A percentile compares a stretch with the other conserved stretches of the same genome.
Evolutionary conservation across 2,329 filamentous ascomycete species (phyloP).

Genomic region (Colletotrichum musicola): DNA sequence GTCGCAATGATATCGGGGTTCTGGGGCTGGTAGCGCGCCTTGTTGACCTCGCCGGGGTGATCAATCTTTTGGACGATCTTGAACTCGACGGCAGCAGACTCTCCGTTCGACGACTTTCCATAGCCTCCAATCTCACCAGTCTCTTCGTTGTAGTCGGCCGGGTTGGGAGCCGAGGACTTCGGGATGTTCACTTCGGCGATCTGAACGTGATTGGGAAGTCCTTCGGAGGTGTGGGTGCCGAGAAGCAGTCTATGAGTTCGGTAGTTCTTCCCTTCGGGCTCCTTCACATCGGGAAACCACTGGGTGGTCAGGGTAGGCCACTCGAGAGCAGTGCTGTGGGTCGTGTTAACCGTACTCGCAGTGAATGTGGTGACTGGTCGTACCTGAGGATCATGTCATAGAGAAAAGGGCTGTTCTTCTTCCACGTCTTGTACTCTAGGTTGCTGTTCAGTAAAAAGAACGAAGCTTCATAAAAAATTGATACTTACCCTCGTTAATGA

Average conservation of each 20-base stretch:
- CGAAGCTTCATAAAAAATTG: neutral
- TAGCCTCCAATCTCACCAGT: conserved; percentile 95
- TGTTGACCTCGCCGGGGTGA: conserved; percentile 97
- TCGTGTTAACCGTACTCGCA: conserved; percentile 11
- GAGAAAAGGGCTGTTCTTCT: conserved; percentile 98
- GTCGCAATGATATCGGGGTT: conserved; percentile 98
- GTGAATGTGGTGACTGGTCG: conserved; percentile 14
- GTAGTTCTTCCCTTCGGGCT: conserved; percentile 87
- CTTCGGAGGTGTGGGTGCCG: conserved; percentile 92
- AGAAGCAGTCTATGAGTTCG: conserved; percentile 90
- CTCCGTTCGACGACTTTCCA: conserved; percentile 72
- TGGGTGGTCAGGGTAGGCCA: conserved; percentile 98
- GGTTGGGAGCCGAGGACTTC: conserved; percentile 79
- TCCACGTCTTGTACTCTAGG: conserved; percentile 99
- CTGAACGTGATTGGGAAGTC: conserved; percentile 90
- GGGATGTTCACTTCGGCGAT: conserved; percentile 95
- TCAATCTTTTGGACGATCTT: conserved; percentile 95
- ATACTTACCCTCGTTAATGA: conserved; percentile 87
- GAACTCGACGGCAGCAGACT: conserved; percentile 83
- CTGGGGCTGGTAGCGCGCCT: conserved; percentile 96
- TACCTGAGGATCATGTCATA: conserved; percentile 96
- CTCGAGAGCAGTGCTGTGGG: conserved; percentile 83
- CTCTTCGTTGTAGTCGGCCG: conserved; percentile 90
- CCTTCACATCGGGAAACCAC: conserved; percentile 96
- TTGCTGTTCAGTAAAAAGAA: conserved; percentile 1